Percentiles rank a stretch among this genome's conserved stretches.
These are phyloP conservation scores for Thuja plicata DNA, from an alignment of 83 land plant genomes.

Conservation along the genomic window DNA sequence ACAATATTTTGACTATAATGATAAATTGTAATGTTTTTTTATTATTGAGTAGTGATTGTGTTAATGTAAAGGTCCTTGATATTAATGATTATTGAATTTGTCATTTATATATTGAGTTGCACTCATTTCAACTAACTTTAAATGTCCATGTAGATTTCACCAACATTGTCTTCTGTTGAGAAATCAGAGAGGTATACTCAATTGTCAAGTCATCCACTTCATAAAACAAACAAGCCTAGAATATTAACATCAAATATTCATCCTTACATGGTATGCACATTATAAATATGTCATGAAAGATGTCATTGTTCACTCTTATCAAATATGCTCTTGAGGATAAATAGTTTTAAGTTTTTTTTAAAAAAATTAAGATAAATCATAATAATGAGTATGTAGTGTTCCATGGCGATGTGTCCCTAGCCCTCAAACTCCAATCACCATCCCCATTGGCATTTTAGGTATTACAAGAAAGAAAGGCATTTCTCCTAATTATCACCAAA, in stretches of 20 bases:
- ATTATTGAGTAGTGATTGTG: background rate
- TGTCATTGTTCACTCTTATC: background rate
- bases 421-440: too few species aligned
- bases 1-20: background rate
- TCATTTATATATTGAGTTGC: background rate
- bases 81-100: background rate
- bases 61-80: background rate
- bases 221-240: constrained; percentile 93
- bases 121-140: background rate
- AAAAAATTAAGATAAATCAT: background rate
- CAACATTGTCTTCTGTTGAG: constrained; percentile 72
- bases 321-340: background rate
- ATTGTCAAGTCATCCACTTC: constrained; percentile 93
- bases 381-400: background rate
- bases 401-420: too few species aligned
- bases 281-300: background rate
- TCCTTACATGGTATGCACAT: constrained; percentile 62
- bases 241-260: constrained; percentile 82
- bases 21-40: background rate
- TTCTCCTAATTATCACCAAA: too few species aligned
- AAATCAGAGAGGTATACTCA: constrained; percentile 88
- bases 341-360: background rate
- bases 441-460: too few species aligned
- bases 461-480: too few species aligned
- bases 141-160: constrained; percentile 54